Percentiles rank a stretch among this genome's conserved stretches.
These are phyloP conservation scores for Kalmusia sp. DNA, from an alignment of 2,329 filamentous ascomycete species.

Conservation along the genomic window DNA sequence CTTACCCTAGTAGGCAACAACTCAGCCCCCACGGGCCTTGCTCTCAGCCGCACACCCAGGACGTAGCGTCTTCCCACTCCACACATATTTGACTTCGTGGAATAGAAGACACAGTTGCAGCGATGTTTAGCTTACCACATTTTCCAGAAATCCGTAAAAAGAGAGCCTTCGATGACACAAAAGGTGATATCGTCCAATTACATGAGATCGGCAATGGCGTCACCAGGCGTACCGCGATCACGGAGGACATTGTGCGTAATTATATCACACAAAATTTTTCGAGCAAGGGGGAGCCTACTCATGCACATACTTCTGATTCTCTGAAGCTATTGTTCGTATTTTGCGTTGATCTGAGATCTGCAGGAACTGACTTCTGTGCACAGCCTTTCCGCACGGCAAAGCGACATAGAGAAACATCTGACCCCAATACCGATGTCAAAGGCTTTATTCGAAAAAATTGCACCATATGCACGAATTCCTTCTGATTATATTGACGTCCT, in stretches of 20 bases:
- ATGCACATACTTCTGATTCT: not conserved
- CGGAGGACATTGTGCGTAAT: not conserved
- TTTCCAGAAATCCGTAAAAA: not conserved
- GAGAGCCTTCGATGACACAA: not conserved
- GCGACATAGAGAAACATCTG: not conserved
- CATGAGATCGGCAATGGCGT: not conserved
- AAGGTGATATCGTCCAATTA: not conserved
- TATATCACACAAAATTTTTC: not conserved
- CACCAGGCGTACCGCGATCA: not conserved
- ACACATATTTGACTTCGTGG: too few species aligned
- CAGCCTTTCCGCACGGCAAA: not conserved
- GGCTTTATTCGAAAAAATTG: constrained; percentile 9
- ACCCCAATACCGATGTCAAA: constrained; percentile 13
- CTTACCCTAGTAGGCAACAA: too few species aligned
- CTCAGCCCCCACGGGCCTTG: too few species aligned
- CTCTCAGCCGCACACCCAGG: too few species aligned
- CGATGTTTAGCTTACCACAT: not conserved
- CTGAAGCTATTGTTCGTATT: not conserved
- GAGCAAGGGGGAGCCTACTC: not conserved
- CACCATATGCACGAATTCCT: constrained; percentile 19
- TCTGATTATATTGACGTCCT: constrained; percentile 10
- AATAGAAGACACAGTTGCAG: too few species aligned
- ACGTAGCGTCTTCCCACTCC: too few species aligned
- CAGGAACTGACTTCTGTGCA: too few species aligned
- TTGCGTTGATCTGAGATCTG: too few species aligned